These are phyloP conservation scores for Solanum pennellii DNA, from an alignment of 257 asterid genomes.

Conservation along the genomic window DNA sequence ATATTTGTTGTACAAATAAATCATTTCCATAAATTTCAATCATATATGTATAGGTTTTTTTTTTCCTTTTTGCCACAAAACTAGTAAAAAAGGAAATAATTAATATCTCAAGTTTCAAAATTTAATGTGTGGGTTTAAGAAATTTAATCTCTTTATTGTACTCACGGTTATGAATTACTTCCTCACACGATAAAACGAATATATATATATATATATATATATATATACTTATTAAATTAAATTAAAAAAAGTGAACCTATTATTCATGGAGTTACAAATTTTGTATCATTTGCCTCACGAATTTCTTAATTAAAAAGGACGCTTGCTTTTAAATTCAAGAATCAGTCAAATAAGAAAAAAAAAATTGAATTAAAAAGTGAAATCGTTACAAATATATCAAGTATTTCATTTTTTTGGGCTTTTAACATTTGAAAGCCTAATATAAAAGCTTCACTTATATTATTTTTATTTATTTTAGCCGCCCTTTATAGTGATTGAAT, in stretches of 20 bases:
- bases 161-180: too few relatives aligned
- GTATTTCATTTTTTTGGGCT: background rate
- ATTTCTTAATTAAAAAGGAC: background rate
- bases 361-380: background rate
- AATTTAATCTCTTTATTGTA: too few relatives aligned
- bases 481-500: background rate
- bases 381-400: background rate
- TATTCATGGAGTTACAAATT: background rate
- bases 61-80: too few relatives aligned
- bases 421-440: too few relatives aligned
- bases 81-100: too few relatives aligned
- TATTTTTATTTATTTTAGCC: background rate
- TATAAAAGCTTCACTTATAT: background rate
- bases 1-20: too few relatives aligned
- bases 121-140: background rate
- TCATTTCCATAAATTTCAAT: background rate
- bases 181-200: too few relatives aligned
- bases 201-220: too few relatives aligned
- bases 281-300: background rate
- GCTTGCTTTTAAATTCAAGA: background rate
- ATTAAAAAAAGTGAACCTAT: background rate
- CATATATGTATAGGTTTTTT: too few relatives aligned
- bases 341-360: background rate
- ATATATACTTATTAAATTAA: background rate
- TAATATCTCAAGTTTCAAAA: too few relatives aligned